Conservation (phyloP, 345 rosid genomes). For the Erodium maritimum region DNA sequence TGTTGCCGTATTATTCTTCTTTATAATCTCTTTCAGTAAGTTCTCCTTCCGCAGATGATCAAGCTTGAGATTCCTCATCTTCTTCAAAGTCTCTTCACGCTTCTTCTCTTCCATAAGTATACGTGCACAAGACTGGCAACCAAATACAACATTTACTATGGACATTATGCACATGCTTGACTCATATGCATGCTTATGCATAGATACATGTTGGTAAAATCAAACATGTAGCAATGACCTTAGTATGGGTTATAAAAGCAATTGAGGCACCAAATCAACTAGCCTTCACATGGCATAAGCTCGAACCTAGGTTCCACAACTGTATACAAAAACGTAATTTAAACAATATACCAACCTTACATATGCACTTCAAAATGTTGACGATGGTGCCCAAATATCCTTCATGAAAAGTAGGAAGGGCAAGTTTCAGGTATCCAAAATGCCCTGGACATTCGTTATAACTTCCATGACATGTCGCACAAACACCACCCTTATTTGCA, state of each 20-base stretch:
- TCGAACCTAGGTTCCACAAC: background rate
- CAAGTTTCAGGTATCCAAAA: constrained; percentile 71
- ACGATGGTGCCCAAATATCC: constrained; percentile 59
- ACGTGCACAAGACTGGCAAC: constrained; percentile 59
- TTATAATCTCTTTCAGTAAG: constrained; percentile 51
- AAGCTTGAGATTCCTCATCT: constrained; percentile 59
- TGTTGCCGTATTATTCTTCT: constrained; percentile 46
- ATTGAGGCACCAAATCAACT: background rate
- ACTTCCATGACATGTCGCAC: constrained; percentile 54
- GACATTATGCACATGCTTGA: too few relatives aligned
- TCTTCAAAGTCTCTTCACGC: constrained; percentile 40
- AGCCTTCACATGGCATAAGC: background rate
- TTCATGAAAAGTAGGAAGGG: constrained; percentile 71
- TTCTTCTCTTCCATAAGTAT: constrained; percentile 56
- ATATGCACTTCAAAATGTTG: constrained; percentile 76
- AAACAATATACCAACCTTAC: constrained; percentile 53
- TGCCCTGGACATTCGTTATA: constrained; percentile 81
- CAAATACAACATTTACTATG: constrained; percentile 3
- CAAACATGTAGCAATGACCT: too few relatives aligned
- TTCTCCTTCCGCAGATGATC: constrained; percentile 60
- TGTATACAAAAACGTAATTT: too few relatives aligned
- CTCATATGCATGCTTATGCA: too few relatives aligned
- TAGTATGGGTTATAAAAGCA: too few relatives aligned
- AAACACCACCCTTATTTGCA: constrained; percentile 49
- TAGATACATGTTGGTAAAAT: too few relatives aligned